These are phyloP conservation scores for Drechslerella coelobrocha DNA, from an alignment of 2,329 filamentous ascomycete genomes.

Conservation along the genomic window DNA sequence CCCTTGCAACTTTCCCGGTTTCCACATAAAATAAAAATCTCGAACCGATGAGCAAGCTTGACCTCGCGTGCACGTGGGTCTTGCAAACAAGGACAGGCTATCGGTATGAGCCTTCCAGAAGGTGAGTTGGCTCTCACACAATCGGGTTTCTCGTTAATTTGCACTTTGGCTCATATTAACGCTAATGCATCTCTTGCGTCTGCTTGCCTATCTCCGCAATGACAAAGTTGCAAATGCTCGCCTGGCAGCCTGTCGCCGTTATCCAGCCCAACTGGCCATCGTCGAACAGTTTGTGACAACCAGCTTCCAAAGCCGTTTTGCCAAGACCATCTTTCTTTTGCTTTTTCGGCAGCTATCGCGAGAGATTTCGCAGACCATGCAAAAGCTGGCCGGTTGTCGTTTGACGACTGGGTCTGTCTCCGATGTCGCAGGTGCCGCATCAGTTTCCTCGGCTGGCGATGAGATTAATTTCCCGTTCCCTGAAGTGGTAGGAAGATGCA, in stretches of 20 bases:
- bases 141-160: no score
- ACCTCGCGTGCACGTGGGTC: no score
- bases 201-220: neutral
- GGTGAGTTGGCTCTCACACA: no score
- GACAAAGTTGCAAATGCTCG: neutral
- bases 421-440: slow-evolving; percentile 20
- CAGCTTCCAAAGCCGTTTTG: slow-evolving; percentile 12
- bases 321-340: neutral
- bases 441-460: slow-evolving; percentile 12
- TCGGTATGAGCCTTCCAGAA: no score
- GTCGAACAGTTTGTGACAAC: neutral
- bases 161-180: neutral
- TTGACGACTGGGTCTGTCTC: neutral
- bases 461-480: slow-evolving; percentile 42
- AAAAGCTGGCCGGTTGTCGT: neutral
- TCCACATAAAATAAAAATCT: no score
- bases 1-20: slow-evolving; percentile 31
- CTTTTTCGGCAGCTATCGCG: slow-evolving; percentile 3
- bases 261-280: neutral
- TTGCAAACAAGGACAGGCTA: no score
- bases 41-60: no score
- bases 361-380: neutral
- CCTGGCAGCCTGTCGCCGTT: neutral
- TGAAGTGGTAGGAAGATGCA: slow-evolving; percentile 21
- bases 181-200: neutral